phyloP scores from a whole-genome alignment of 2,329 filamentous ascomycete genomes.

The Triangularia verruculosa region DNA sequence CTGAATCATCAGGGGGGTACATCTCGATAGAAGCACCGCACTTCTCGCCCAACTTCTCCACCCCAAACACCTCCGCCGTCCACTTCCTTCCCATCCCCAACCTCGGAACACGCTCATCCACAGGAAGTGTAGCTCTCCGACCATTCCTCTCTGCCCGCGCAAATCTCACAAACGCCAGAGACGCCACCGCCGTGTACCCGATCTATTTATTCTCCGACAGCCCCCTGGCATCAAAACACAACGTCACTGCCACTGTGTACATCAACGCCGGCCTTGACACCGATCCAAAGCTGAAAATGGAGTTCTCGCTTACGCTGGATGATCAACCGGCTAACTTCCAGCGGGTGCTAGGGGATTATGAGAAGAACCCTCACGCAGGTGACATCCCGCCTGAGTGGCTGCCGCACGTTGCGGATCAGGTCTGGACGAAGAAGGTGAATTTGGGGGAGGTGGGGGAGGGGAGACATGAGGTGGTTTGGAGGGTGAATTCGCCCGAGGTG shows the following conservation, averaged over 20 bases:
- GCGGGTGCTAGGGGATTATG: constrained; percentile 39
- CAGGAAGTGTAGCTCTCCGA: constrained; percentile 28
- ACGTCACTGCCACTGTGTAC: constrained; percentile 33
- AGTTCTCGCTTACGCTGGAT: constrained; percentile 49
- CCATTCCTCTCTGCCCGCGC: constrained; percentile 26
- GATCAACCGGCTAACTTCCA: constrained; percentile 34
- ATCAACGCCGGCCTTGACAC: constrained; percentile 47
- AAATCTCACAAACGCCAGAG: neutral
- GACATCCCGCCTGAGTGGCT: constrained; percentile 49
- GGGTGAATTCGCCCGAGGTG: constrained; percentile 34
- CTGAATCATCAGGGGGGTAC: constrained; percentile 35
- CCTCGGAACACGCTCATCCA: constrained; percentile 30
- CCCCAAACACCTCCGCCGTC: neutral
- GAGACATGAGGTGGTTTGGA: constrained; percentile 32
- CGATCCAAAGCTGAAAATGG: constrained; percentile 47
- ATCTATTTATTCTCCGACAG: constrained; percentile 33
- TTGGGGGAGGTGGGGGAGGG: constrained; percentile 27
- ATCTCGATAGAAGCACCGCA: constrained; percentile 35
- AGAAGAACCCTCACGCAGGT: constrained; percentile 38
- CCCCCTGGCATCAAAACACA: constrained; percentile 4
- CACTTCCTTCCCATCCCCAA: constrained; percentile 33
- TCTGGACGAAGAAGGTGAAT: constrained; percentile 45
- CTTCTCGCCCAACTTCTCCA: constrained; percentile 18
- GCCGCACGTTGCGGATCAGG: constrained; percentile 46
- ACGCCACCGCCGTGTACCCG: constrained; percentile 31